Conservation (phyloP, 768 basidiomycete species). For the Pleurotus eryngii region DNA sequence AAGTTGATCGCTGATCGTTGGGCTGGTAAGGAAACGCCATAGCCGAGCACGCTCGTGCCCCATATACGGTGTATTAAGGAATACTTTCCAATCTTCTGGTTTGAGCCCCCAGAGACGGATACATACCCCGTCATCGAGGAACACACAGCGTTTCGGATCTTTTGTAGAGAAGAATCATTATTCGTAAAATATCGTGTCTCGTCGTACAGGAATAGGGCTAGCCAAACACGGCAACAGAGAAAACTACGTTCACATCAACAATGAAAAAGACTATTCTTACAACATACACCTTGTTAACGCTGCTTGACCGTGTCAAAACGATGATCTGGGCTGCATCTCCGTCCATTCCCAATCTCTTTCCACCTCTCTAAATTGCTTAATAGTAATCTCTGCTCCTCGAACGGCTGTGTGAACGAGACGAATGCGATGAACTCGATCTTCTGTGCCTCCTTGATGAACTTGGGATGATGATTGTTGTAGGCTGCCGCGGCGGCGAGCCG, state of each 20-base stretch:
- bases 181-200: not conserved
- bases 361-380: not conserved
- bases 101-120: too few relatives aligned
- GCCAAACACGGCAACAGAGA: not conserved
- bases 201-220: not conserved
- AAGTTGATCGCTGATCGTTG: too few relatives aligned
- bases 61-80: too few relatives aligned
- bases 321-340: not conserved
- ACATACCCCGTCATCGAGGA: too few relatives aligned
- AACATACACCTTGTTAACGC: not conserved
- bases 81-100: too few relatives aligned
- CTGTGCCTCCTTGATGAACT: not conserved
- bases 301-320: not conserved
- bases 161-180: too few relatives aligned
- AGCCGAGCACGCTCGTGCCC: too few relatives aligned
- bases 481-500: not conserved
- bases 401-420: not conserved
- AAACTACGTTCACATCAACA: not conserved
- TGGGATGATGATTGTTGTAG: not conserved
- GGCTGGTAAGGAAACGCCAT: too few relatives aligned
- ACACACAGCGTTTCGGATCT: too few relatives aligned
- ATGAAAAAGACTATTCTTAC: not conserved
- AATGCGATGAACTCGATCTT: not conserved
- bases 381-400: constrained; percentile 2
- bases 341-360: not conserved